A percentile compares a stretch with the other conserved stretches of the same genome.
These are phyloP conservation scores for Venturia asperata DNA, from an alignment of 2,329 filamentous ascomycete genomes.

Conservation along the genomic window DNA sequence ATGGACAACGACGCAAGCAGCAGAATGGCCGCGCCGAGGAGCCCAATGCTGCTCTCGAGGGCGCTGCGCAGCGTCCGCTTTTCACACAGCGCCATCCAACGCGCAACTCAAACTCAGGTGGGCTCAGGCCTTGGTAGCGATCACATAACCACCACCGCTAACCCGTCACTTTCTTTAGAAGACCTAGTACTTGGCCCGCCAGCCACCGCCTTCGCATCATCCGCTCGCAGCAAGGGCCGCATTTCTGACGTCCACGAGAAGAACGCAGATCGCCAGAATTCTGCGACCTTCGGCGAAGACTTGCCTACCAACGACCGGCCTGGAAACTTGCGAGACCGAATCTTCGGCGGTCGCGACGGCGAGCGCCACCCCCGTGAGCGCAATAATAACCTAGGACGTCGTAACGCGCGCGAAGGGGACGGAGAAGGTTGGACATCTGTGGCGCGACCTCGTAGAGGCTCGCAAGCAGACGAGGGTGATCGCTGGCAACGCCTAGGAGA, in stretches of 20 bases:
- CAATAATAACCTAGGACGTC: constrained; percentile 34
- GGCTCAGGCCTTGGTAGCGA: background rate
- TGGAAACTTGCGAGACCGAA: constrained; percentile 31
- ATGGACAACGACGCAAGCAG: constrained; percentile 15
- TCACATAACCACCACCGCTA: background rate
- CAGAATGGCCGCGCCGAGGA: constrained; percentile 17
- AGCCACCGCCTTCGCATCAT: constrained; percentile 73
- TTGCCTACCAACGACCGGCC: constrained; percentile 25
- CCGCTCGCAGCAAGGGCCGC: constrained; percentile 50
- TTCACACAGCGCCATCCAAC: constrained; percentile 17
- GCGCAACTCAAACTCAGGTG: constrained; percentile 17
- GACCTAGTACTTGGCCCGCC: constrained; percentile 73
- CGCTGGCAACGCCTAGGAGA: constrained; percentile 44
- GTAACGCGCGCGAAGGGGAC: constrained; percentile 40
- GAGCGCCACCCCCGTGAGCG: constrained; percentile 28
- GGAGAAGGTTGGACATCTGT: constrained; percentile 68
- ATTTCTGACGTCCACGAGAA: constrained; percentile 33
- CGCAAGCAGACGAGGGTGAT: constrained; percentile 60
- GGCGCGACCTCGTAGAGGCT: constrained; percentile 62
- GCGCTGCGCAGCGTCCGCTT: constrained; percentile 5
- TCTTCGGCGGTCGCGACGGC: constrained; percentile 36
- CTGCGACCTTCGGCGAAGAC: constrained; percentile 35
- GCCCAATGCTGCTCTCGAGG: constrained; percentile 1
- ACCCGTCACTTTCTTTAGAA: constrained; percentile 9
- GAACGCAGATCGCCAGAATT: constrained; percentile 31